Evolutionary conservation across 2,329 filamentous ascomycete genomes (phyloP), one percentile per base, ranked within the genome.

Genomic region (Penicillium sp.): DNA sequence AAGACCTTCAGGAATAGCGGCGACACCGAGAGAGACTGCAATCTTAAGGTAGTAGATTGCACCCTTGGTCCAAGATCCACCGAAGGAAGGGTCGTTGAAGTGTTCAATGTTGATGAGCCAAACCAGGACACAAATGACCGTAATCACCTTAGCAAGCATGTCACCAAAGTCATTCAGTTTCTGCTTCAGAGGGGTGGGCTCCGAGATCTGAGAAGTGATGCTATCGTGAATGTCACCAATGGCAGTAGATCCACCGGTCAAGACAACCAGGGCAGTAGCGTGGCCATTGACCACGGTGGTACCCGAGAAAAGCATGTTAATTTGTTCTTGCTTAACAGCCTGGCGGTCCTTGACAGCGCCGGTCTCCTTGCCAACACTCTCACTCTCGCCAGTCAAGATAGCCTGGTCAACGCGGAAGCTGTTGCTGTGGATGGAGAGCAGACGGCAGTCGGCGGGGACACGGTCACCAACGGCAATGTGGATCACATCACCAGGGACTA

Each of bases 21-120:
- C 95, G 43, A 99, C 95, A 76, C 95, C 96, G 37, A 99, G 89
- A 49, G 95, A 99, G 43, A 99, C 96, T 43, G 95, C 95, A 72
- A 99, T 99, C 83, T 99, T 99, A 69, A 99, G 86, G 77, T 99
- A 99, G 83, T 99, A 99, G 70, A 99, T 98, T 58, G 95, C 95
- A 58, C 95, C 95, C 81, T 98, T 99, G 62, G 91, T 85, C 88
- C 92, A 97, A 75, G 48, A 50, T 24, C 86, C 90, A 68, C 95
- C 95, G 68, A 97, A 93, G 63, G 90, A 89, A 27, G 93, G 91
- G 70, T 99, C 95, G 71, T 86, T 95, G 82, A 99, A 99, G 80
- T 99, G 91, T 70, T 91, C 89, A 66, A 98, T 91, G 79, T 99
- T 99, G 83, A 99, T 99, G 59, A 98, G 82, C 95, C 95, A 99